Conservation (phyloP, 306 rosid species). For the Medicago arabica region DNA sequence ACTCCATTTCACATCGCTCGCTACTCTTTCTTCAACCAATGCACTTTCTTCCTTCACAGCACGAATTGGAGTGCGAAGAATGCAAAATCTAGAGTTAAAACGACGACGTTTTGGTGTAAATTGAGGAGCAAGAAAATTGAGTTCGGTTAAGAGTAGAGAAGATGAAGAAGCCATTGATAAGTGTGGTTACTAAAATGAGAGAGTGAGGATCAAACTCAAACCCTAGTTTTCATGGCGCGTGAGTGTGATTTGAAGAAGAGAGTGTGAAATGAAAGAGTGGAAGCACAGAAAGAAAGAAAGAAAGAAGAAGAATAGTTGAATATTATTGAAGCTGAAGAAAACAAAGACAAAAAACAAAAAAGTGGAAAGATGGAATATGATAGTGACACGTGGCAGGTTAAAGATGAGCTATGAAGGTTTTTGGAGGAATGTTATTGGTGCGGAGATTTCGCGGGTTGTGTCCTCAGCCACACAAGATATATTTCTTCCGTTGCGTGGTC, state of each 20-base stretch:
- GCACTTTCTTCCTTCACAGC: constrained; percentile 68
- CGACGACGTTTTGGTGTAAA: constrained; percentile 51
- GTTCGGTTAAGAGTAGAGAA: constrained; percentile 58
- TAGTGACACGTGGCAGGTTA: constrained; percentile 68
- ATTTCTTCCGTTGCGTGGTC: constrained; percentile 26
- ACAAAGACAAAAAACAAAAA: constrained; percentile 11
- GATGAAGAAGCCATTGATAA: constrained; percentile 66
- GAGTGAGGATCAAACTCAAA: constrained; percentile 40
- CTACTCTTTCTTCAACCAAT: constrained; percentile 60
- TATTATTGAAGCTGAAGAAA: constrained; percentile 33
- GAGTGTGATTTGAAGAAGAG: neutral
- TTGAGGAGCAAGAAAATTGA: constrained; percentile 63
- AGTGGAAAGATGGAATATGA: constrained; percentile 15
- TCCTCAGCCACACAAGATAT: constrained; percentile 50
- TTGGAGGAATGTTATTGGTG: constrained; percentile 56
- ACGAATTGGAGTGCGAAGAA: constrained; percentile 49
- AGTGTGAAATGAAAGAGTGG: constrained; percentile 6
- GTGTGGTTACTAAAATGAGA: neutral
- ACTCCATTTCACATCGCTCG: constrained; percentile 56
- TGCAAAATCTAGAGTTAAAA: constrained; percentile 39
- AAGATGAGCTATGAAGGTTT: constrained; percentile 53
- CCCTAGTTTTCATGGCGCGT: constrained; percentile 55
- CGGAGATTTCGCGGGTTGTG: constrained; percentile 26
- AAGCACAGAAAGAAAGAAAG: neutral
- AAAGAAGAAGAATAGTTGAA: constrained; percentile 10